Conservation (phyloP, 2,329 filamentous ascomycete species). For the Aspergillus sp. region DNA sequence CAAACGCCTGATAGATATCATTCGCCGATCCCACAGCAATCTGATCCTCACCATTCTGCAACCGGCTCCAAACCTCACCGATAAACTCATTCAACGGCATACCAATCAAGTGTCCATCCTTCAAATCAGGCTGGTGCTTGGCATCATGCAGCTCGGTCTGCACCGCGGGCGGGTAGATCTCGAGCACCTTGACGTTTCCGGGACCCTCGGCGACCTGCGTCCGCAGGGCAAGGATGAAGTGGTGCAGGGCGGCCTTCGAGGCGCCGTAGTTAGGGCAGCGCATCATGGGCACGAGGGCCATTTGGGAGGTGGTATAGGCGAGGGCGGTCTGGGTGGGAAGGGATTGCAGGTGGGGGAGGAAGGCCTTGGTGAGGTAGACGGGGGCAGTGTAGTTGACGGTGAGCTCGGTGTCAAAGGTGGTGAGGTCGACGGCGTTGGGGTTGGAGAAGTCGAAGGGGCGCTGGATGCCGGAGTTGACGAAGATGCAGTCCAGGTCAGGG, state of each 20-base stretch:
- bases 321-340: constrained; percentile 46
- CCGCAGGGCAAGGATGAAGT: constrained; percentile 55
- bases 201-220: constrained; percentile 48
- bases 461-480: constrained; percentile 58
- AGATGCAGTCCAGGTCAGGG: constrained; percentile 55
- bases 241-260: constrained; percentile 58
- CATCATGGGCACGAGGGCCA: constrained; percentile 53
- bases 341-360: constrained; percentile 53
- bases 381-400: constrained; percentile 55
- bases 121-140: constrained; percentile 57
- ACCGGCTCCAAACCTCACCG: constrained; percentile 50
- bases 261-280: constrained; percentile 57
- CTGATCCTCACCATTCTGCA: constrained; percentile 54
- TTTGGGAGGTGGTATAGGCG: constrained; percentile 53
- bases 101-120: constrained; percentile 52
- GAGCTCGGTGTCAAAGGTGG: constrained; percentile 48
- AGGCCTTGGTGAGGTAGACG: constrained; percentile 52
- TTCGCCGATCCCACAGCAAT: constrained; percentile 52
- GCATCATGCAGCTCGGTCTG: constrained; percentile 60
- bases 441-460: constrained; percentile 53
- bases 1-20: constrained; percentile 49
- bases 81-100: constrained; percentile 58
- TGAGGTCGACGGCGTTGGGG: constrained; percentile 50
- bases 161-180: constrained; percentile 58
- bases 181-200: constrained; percentile 55